Conservation (phyloP, 345 rosid genomes). For the Excoecaria agallocha region DNA sequence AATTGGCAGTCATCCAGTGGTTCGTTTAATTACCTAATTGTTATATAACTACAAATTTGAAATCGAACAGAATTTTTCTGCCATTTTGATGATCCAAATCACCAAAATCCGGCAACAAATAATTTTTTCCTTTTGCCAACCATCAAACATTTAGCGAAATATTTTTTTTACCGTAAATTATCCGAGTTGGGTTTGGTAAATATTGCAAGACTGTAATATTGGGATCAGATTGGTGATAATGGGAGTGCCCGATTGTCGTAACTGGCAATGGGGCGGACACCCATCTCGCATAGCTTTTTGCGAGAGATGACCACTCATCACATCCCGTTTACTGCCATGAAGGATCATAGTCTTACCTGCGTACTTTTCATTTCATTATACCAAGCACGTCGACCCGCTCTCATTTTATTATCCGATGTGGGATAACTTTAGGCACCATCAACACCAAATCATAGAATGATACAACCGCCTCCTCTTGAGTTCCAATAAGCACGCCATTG, state of each 20-base stretch:
- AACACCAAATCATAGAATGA: background rate
- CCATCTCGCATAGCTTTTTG: conserved; percentile 35
- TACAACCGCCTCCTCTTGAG: background rate
- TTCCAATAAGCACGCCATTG: background rate
- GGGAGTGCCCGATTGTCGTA: conserved; percentile 59
- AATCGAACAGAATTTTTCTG: no score
- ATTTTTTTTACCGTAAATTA: no score
- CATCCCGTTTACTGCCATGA: conserved; percentile 54
- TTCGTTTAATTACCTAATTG: no score
- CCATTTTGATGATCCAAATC: no score
- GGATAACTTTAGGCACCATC: conserved; percentile 10
- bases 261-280: conserved; percentile 47
- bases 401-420: conserved; percentile 25
- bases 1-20: no score
- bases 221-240: conserved; percentile 45
- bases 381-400: background rate
- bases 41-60: no score
- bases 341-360: fast-evolving
- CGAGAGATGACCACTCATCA: conserved; percentile 54
- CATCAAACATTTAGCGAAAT: no score
- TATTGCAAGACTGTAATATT: background rate
- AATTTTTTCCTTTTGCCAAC: no score
- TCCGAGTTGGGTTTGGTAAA: no score
- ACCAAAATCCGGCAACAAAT: no score
- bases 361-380: fast-evolving